phyloP scores from a whole-genome alignment of 2,329 filamentous ascomycete species.

The Aureobasidium sp. region DNA sequence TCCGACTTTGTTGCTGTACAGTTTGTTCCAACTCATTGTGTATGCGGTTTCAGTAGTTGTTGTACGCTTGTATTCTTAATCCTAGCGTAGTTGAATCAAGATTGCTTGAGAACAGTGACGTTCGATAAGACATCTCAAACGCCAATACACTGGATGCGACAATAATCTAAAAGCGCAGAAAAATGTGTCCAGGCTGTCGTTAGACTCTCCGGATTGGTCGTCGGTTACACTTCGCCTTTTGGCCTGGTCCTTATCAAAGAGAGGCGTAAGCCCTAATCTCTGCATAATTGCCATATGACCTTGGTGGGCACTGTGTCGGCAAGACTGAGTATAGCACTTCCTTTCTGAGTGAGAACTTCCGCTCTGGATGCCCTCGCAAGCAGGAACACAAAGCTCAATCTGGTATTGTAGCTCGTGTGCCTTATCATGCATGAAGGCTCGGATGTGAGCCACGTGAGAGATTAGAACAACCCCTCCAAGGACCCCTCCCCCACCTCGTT shows the following conservation, averaged over 20 bases:
- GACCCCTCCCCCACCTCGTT: constrained; percentile 1
- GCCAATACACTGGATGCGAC: not conserved
- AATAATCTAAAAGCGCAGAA: not conserved
- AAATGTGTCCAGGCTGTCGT: not conserved
- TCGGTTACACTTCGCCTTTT: not conserved
- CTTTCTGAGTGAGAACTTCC: not conserved
- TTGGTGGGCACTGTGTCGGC: not conserved
- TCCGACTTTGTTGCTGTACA: not conserved
- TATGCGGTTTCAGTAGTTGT: not conserved
- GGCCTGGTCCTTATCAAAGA: not conserved
- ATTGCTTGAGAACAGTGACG: not conserved
- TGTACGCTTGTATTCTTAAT: not conserved
- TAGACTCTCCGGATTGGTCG: not conserved
- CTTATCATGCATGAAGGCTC: not conserved
- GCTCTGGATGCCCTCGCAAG: not conserved
- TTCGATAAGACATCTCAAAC: not conserved
- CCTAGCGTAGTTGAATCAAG: not conserved
- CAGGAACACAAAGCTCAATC: not conserved
- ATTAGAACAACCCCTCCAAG: not conserved
- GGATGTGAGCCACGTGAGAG: not conserved
- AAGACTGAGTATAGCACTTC: not conserved
- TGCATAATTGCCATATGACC: not conserved
- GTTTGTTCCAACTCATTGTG: not conserved
- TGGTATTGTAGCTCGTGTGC: not conserved
- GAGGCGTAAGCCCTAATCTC: not conserved